Evolutionary conservation across 2,329 filamentous ascomycete genomes (phyloP).

Genomic region (Chaetomiaceae sp.): DNA sequence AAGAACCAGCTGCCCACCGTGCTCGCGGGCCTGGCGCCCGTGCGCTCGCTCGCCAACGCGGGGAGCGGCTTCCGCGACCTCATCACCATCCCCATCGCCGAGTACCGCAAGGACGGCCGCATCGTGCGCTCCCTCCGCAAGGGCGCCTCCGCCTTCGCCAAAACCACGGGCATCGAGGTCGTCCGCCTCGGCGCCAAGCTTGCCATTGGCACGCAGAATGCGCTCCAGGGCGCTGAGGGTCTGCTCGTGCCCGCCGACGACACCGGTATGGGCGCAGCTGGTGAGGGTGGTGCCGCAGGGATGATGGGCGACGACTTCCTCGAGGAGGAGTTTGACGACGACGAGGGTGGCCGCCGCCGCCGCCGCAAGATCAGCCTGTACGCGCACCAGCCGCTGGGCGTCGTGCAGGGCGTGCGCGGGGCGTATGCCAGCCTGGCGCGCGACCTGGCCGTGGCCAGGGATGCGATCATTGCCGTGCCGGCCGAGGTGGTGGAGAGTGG

Average conservation of each 20-base stretch:
- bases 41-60: constrained; percentile 87
- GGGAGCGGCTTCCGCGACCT: constrained; percentile 81
- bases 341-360: too few relatives aligned
- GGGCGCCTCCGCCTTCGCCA: constrained; percentile 82
- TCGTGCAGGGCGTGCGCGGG: constrained; percentile 77
- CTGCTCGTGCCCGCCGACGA: constrained; percentile 49
- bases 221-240: constrained; percentile 81
- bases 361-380: constrained; percentile 82
- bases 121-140: constrained; percentile 89
- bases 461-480: constrained; percentile 92
- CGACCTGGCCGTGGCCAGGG: constrained; percentile 77
- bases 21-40: constrained; percentile 78
- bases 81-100: constrained; percentile 80
- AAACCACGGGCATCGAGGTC: constrained; percentile 89
- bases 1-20: constrained; percentile 83
- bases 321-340: constrained; percentile 56
- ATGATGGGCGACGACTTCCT: constrained; percentile 11
- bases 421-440: constrained; percentile 78
- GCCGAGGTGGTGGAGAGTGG: constrained; percentile 83
- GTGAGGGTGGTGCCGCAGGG: background rate
- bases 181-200: constrained; percentile 91
- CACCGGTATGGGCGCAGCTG: constrained; percentile 35
- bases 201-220: constrained; percentile 90
- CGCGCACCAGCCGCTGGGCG: constrained; percentile 85
- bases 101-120: constrained; percentile 91